Conservation (phyloP, 2,329 filamentous ascomycete species). For the Fusarium algeriense region DNA sequence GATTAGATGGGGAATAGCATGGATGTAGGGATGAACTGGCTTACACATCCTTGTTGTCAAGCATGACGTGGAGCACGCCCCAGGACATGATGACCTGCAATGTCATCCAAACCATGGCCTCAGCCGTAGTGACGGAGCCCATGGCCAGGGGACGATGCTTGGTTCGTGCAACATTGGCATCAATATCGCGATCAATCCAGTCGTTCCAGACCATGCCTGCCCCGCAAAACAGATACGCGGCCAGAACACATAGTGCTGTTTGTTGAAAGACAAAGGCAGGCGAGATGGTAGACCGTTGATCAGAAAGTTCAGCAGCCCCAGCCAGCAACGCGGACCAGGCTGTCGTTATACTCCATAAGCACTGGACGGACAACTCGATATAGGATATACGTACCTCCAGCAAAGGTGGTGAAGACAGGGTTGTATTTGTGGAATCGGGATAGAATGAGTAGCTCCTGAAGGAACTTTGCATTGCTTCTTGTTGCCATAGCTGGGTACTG, state of each 20-base stretch:
- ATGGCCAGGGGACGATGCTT: slow-evolving; percentile 46
- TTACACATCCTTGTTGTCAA: background rate
- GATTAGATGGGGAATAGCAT: background rate
- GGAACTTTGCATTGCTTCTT: background rate
- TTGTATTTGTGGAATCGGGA: slow-evolving; percentile 1
- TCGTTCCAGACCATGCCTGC: slow-evolving; percentile 51
- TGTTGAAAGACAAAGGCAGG: slow-evolving; percentile 40
- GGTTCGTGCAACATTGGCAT: slow-evolving; percentile 46
- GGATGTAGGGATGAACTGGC: background rate
- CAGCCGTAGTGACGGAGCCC: slow-evolving; percentile 38
- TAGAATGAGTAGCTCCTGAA: background rate
- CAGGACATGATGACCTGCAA: background rate
- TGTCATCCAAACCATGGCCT: slow-evolving; percentile 25
- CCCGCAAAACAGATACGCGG: slow-evolving; percentile 46
- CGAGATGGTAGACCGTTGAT: slow-evolving; percentile 3
- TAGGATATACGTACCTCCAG: background rate
- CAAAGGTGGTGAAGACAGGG: slow-evolving; percentile 1
- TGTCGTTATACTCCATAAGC: background rate
- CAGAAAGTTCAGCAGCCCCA: slow-evolving; percentile 8
- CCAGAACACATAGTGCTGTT: slow-evolving; percentile 39
- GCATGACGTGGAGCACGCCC: background rate
- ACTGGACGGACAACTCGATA: background rate
- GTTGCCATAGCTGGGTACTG: background rate
- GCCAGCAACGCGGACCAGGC: slow-evolving; percentile 18
- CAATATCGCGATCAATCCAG: slow-evolving; percentile 48